Percentiles rank a stretch among this genome's conserved stretches.
Evolutionary conservation across 164 flowering plant species (phyloP).

Genomic region (Saururus chinensis): DNA sequence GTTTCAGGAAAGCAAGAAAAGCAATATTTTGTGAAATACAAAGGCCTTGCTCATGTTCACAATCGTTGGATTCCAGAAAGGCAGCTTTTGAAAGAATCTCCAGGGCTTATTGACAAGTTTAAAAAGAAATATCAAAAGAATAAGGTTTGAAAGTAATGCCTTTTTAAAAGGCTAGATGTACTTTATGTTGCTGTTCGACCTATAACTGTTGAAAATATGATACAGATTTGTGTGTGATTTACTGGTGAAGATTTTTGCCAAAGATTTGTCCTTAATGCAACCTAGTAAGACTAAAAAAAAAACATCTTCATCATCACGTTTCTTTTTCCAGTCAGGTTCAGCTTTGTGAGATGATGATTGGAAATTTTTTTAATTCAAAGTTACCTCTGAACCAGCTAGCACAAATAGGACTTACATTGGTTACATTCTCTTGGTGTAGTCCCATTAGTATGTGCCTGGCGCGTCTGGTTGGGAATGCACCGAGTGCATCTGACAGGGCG

Average conservation of each 20-base stretch:
- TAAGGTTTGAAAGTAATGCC: slow-evolving; percentile 2
- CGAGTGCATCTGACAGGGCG: too few species aligned
- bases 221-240: too few species aligned
- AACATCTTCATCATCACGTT: background rate
- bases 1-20: slow-evolving; percentile 33
- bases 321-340: background rate
- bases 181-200: background rate
- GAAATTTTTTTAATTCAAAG: background rate
- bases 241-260: background rate
- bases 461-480: too few species aligned
- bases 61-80: slow-evolving; percentile 58
- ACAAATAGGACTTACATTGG: too few species aligned
- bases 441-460: too few species aligned
- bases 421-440: too few species aligned
- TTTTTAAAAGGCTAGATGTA: background rate
- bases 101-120: slow-evolving; percentile 36
- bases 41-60: slow-evolving; percentile 72
- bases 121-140: slow-evolving; percentile 17
- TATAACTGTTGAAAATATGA: too few species aligned
- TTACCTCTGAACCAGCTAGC: too few species aligned
- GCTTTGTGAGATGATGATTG: background rate
- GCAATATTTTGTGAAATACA: slow-evolving; percentile 63
- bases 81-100: slow-evolving; percentile 43
- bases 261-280: background rate
- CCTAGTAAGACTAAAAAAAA: background rate